These are phyloP conservation scores for Dillenia turbinata DNA, from an alignment of 164 flowering plant species.

Conservation along the genomic window DNA sequence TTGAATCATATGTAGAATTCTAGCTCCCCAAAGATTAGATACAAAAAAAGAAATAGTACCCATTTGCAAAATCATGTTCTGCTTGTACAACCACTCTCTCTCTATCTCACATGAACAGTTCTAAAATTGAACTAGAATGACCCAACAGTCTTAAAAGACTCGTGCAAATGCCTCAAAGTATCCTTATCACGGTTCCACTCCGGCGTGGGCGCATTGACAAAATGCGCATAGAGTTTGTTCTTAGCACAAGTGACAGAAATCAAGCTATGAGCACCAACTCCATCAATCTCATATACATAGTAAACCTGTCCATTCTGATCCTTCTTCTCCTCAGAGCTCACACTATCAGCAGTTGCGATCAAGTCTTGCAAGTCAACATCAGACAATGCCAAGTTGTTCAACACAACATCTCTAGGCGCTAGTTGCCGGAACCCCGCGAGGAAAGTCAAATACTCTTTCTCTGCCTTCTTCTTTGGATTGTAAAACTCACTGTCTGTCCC, in stretches of 20 bases:
- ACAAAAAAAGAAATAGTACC: too few relatives aligned
- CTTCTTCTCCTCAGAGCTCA: slow-evolving; percentile 62
- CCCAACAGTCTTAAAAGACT: slow-evolving; percentile 71
- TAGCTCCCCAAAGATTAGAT: too few relatives aligned
- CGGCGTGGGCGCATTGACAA: slow-evolving; percentile 80
- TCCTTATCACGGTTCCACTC: slow-evolving; percentile 81
- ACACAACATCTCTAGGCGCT: slow-evolving; percentile 62
- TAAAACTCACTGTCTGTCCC: slow-evolving; percentile 96
- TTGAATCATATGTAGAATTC: too few relatives aligned
- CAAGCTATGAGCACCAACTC: slow-evolving; percentile 63
- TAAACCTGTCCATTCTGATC: slow-evolving; percentile 82
- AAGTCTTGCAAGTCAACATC: slow-evolving; percentile 81
- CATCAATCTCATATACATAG: slow-evolving; percentile 82
- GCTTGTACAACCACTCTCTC: neutral
- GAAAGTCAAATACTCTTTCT: slow-evolving; percentile 83
- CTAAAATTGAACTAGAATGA: slow-evolving; percentile 7
- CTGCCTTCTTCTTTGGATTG: slow-evolving; percentile 79
- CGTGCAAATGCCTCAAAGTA: slow-evolving; percentile 61
- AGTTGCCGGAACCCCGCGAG: slow-evolving; percentile 68
- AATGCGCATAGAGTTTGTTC: slow-evolving; percentile 90
- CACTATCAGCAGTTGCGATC: slow-evolving; percentile 55
- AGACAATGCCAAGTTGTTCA: slow-evolving; percentile 80
- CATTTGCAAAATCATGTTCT: too few relatives aligned
- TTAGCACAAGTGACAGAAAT: slow-evolving; percentile 83
- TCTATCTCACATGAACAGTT: neutral